Evolutionary conservation across 2,329 filamentous ascomycete genomes (phyloP).

Genomic region (Tetracladium maxilliforme): DNA sequence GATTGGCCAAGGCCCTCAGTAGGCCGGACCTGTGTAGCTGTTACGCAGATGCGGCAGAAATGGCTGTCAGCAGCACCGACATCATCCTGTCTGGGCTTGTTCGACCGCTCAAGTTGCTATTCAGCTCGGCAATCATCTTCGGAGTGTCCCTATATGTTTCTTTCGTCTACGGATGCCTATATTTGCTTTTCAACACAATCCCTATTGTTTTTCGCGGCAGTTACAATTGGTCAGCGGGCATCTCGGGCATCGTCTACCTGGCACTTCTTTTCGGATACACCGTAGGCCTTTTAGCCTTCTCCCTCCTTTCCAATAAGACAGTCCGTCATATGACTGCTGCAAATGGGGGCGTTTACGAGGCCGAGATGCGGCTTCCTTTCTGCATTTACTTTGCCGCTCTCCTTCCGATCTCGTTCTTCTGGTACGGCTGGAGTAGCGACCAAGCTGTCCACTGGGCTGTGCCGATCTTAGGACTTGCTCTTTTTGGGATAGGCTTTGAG

Average conservation of each 20-base stretch:
- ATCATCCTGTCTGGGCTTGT: constrained; percentile 26
- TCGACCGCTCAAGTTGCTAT: constrained; percentile 30
- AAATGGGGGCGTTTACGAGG: constrained; percentile 18
- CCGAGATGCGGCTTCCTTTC: constrained; percentile 24
- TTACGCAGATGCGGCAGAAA: constrained; percentile 27
- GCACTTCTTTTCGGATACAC: constrained; percentile 25
- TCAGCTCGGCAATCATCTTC: constrained; percentile 19
- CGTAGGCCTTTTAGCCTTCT: constrained; percentile 23
- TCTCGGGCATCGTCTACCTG: constrained; percentile 26
- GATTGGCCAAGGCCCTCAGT: no score
- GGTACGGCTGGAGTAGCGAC: constrained; percentile 32
- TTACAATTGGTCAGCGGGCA: constrained; percentile 24
- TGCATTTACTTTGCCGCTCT: constrained; percentile 25
- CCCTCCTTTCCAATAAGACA: constrained; percentile 25
- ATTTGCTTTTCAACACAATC: constrained; percentile 36
- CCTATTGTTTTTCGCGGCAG: constrained; percentile 28
- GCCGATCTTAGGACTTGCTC: constrained; percentile 21
- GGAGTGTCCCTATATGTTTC: constrained; percentile 33
- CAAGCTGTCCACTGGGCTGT: constrained; percentile 26
- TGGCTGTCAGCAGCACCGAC: constrained; percentile 7
- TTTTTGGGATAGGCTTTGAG: constrained; percentile 30
- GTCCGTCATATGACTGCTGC: constrained; percentile 28
- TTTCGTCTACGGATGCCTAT: constrained; percentile 35
- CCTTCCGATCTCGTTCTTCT: constrained; percentile 30
- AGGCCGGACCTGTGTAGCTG: constrained; percentile 23